Percentiles rank a stretch among this genome's conserved stretches.
These are phyloP conservation scores for Microcos paniculata DNA, from an alignment of 345 rosid species.

Conservation along the genomic window DNA sequence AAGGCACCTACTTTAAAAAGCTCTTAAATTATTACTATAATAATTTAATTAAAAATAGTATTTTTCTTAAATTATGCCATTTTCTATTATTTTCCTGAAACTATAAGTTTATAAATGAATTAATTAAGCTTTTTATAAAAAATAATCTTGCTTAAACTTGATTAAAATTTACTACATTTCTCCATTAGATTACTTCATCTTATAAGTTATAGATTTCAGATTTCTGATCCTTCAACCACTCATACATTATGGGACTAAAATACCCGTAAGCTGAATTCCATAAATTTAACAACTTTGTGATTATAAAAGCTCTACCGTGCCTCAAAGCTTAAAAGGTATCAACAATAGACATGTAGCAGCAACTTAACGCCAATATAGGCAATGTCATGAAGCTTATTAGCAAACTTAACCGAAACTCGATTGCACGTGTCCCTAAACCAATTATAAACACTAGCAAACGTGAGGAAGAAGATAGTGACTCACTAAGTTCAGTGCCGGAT, in stretches of 20 bases:
- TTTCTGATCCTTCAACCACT: constrained; percentile 49
- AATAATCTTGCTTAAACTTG: too few species aligned
- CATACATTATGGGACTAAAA: constrained; percentile 31
- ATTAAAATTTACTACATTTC: neutral
- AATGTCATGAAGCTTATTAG: constrained; percentile 40
- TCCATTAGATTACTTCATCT: neutral
- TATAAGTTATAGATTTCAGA: constrained; percentile 7
- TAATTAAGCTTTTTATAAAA: too few species aligned
- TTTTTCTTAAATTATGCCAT: too few species aligned
- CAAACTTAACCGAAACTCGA: constrained; percentile 59
- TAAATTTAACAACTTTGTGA: constrained; percentile 23
- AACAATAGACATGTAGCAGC: constrained; percentile 35
- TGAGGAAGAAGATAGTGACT: constrained; percentile 15
- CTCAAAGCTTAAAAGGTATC: constrained; percentile 59
- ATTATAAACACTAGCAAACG: constrained; percentile 41
- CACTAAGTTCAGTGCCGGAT: constrained; percentile 25
- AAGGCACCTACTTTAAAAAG: too few species aligned
- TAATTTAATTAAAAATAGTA: too few species aligned
- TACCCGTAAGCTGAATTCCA: constrained; percentile 28
- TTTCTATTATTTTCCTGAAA: too few species aligned
- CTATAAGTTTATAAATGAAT: too few species aligned
- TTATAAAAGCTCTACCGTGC: constrained; percentile 33
- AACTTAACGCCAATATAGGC: constrained; percentile 45
- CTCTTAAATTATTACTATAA: too few species aligned
- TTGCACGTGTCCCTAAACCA: constrained; percentile 57